Evolutionary conservation across 768 basidiomycete genomes (phyloP).

Genomic region (Pleurotus eryngii): DNA sequence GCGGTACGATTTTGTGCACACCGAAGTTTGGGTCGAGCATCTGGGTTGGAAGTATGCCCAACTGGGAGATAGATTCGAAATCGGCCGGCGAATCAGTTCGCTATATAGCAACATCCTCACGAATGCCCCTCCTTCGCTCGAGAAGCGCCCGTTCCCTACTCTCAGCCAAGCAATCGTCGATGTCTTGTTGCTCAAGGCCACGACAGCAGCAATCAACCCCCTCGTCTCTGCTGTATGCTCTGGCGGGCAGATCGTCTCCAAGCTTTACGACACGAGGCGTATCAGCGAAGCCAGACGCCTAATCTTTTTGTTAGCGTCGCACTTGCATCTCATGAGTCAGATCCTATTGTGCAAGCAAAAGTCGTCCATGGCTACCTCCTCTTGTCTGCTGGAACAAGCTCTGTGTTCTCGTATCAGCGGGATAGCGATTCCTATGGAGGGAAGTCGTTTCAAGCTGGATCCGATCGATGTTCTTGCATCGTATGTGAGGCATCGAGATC

Average conservation of each 20-base stretch:
- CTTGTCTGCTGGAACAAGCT: constrained; percentile 73
- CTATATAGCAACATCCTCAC: constrained; percentile 68
- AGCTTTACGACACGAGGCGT: constrained; percentile 60
- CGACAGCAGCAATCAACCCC: constrained; percentile 78
- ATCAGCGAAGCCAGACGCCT: constrained; percentile 68
- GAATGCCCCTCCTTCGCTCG: constrained; percentile 51
- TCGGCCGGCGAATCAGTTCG: constrained; percentile 62
- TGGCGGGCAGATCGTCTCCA: constrained; percentile 54
- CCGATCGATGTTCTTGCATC: constrained; percentile 73
- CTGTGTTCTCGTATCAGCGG: constrained; percentile 62
- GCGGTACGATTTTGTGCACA: constrained; percentile 80
- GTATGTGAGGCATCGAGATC: constrained; percentile 63
- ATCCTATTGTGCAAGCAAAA: constrained; percentile 65
- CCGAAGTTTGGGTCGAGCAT: constrained; percentile 87
- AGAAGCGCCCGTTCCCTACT: constrained; percentile 54
- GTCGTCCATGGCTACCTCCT: constrained; percentile 36
- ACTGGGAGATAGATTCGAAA: constrained; percentile 80
- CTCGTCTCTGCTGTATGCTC: constrained; percentile 68
- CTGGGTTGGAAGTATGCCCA: constrained; percentile 83
- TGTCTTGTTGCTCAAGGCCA: constrained; percentile 68
- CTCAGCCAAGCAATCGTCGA: constrained; percentile 67
- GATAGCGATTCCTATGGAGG: constrained; percentile 42
- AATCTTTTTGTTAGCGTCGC: constrained; percentile 64
- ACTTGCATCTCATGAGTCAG: constrained; percentile 57
- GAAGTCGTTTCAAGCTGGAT: constrained; percentile 49